Base-by-base conservation (phyloP, 1,284 basidiomycete species). In the Fomitiporia mediterranea region DNA sequence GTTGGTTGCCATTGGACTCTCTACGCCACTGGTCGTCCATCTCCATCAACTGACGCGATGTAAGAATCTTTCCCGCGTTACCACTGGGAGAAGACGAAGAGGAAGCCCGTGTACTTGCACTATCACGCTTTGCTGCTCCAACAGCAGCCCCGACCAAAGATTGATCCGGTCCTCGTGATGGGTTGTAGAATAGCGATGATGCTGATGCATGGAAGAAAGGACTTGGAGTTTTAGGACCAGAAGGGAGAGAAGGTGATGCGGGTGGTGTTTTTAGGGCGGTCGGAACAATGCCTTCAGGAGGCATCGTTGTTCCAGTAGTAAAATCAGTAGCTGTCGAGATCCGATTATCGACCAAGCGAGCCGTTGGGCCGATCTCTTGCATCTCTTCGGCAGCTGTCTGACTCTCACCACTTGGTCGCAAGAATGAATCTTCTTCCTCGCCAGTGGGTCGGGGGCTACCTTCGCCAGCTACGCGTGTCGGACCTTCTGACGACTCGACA, bases 161-260 rank as follows among this genome's bases (percentile, higher is more conserved):
- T 21, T 43, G 40, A 32, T 60, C 58, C 3, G 58, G 54, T 15
- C 58, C 58, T 19, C 58, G 58, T n/a, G 34, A 37, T 15, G 58
- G 58, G 49, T 60, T 60, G 51, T 53, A 60, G 49, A 60, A 60
- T 34, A 60, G 38, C 15, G 58, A 60, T 2, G 58, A 60, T 17
- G 55, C 55, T 15, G 58, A 60, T 17, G 54, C 58, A 52, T 56
- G 54, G 37, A 60, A 60, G 30, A 60, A 56, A 40, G 58, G 55
- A 30, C 54, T 56, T 3, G 54, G 30, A 15, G 35, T 11, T 49
- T 55, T 53, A 17, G 48, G 48, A 9, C 57, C 57, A 28, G n/a
- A 25, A 28, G 52, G 52, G 30, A n/a, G 44, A 15, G 50, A 25
- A 8, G 58, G 58, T n/a, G 54, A 56, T 21, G 37, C 37, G 23